A percentile compares a stretch with the other conserved stretches of the same genome.
Evolutionary conservation across 2,329 filamentous ascomycete genomes (phyloP).

Genomic region (Trichocomaceae sp.): DNA sequence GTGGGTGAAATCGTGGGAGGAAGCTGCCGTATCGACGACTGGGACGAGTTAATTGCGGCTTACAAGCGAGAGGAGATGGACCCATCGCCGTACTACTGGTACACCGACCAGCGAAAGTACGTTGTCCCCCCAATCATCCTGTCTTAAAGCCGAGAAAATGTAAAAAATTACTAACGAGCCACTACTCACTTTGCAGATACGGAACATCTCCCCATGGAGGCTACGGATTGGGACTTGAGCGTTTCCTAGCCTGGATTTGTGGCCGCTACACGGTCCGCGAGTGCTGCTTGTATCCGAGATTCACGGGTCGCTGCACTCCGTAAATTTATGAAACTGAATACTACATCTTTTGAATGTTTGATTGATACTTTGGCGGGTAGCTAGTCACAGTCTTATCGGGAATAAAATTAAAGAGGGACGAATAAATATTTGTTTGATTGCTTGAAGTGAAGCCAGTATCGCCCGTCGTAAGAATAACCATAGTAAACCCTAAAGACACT

Average conservation of each 20-base stretch:
- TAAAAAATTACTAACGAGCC: background rate
- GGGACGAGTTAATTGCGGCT: slow-evolving; percentile 79
- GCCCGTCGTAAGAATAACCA: background rate
- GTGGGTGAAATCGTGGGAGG: slow-evolving; percentile 97
- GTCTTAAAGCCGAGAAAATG: background rate
- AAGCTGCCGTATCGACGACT: slow-evolving; percentile 90
- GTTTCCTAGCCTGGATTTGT: slow-evolving; percentile 64
- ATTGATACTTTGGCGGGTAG: background rate
- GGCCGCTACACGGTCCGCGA: slow-evolving; percentile 60
- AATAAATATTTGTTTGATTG: background rate
- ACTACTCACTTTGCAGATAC: slow-evolving; percentile 51
- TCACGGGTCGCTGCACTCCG: slow-evolving; percentile 46
- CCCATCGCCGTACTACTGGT: slow-evolving; percentile 90
- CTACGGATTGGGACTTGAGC: slow-evolving; percentile 86
- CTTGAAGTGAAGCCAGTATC: background rate
- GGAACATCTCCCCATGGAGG: slow-evolving; percentile 88
- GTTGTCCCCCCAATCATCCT: slow-evolving; percentile 29
- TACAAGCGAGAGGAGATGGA: slow-evolving; percentile 84
- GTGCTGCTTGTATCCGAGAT: slow-evolving; percentile 47
- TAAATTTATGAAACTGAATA: slow-evolving; percentile 25
- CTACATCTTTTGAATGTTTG: background rate
- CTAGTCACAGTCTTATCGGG: background rate
- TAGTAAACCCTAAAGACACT: background rate
- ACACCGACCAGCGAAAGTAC: slow-evolving; percentile 92
- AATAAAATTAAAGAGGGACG: background rate